Conservation (phyloP, 106 monocot genomes). For the Allium cepa region DNA sequence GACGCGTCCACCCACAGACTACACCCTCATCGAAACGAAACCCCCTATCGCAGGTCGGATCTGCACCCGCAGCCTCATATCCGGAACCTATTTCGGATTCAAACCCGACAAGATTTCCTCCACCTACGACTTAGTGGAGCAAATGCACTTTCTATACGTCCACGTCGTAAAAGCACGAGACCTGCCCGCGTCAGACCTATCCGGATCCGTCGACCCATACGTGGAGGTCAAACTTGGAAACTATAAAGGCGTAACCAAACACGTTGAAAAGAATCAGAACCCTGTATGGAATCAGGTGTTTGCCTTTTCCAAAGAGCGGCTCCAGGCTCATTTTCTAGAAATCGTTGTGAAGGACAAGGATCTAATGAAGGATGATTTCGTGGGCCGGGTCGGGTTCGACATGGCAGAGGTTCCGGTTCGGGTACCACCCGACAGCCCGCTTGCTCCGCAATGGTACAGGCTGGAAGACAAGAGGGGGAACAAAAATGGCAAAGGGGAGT, state of each 20-base stretch:
- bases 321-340: slow-evolving; percentile 61
- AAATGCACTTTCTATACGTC: slow-evolving; percentile 82
- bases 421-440: slow-evolving; percentile 22
- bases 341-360: slow-evolving; percentile 75
- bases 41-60: neutral
- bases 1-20: neutral
- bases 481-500: slow-evolving; percentile 29
- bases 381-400: slow-evolving; percentile 62
- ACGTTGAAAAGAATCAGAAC: slow-evolving; percentile 51
- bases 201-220: slow-evolving; percentile 66
- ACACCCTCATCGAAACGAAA: slow-evolving; percentile 4
- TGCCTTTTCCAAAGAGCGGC: slow-evolving; percentile 60
- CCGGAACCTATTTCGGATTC: slow-evolving; percentile 14
- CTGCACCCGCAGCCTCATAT: slow-evolving; percentile 1
- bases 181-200: slow-evolving; percentile 61
- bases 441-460: slow-evolving; percentile 26
- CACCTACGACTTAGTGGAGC: slow-evolving; percentile 92
- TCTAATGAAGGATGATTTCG: slow-evolving; percentile 54
- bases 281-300: slow-evolving; percentile 75
- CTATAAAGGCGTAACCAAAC: slow-evolving; percentile 70
- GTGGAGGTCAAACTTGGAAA: slow-evolving; percentile 92
- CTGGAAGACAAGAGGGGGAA: slow-evolving; percentile 44
- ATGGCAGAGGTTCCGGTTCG: slow-evolving; percentile 13
- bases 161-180: slow-evolving; percentile 79
- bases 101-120: slow-evolving; percentile 20